Evolutionary conservation across 2,329 filamentous ascomycete species (phyloP).

Genomic region (Stemphylium vesicarium): DNA sequence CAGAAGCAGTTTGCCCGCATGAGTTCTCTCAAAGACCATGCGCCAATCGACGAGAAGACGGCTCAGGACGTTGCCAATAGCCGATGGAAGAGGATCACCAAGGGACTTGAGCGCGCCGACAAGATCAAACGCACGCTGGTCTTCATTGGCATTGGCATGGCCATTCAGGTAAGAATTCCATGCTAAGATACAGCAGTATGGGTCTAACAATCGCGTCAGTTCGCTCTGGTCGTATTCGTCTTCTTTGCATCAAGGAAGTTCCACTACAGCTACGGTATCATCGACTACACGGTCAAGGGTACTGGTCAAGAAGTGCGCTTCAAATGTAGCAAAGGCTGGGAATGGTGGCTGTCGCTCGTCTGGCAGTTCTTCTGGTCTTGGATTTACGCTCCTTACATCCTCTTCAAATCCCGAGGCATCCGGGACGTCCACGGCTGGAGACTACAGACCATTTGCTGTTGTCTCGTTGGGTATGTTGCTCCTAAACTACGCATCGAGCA

Average conservation of each 20-base stretch:
- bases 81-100: constrained; percentile 32
- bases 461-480: constrained; percentile 38
- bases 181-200: background rate
- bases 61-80: constrained; percentile 30
- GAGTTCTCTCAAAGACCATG: constrained; percentile 31
- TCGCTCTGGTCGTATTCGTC: constrained; percentile 21
- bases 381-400: constrained; percentile 44
- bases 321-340: constrained; percentile 43
- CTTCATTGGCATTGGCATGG: constrained; percentile 37
- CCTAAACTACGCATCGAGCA: background rate
- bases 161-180: constrained; percentile 30
- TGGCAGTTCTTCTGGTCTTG: constrained; percentile 49
- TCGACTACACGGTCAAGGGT: constrained; percentile 36
- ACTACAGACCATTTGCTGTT: constrained; percentile 43
- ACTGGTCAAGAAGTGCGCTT: constrained; percentile 30
- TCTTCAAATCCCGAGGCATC: constrained; percentile 44
- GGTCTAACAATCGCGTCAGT: background rate
- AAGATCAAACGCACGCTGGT: constrained; percentile 36
- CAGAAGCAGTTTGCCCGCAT: constrained; percentile 41
- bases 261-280: constrained; percentile 40
- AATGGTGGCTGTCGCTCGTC: constrained; percentile 46
- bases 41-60: constrained; percentile 31
- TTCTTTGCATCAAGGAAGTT: constrained; percentile 44
- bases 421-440: constrained; percentile 44
- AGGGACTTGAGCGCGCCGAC: constrained; percentile 33